These are phyloP conservation scores for Osmanthus fragrans DNA, from an alignment of 257 asterid genomes.

Conservation along the genomic window DNA sequence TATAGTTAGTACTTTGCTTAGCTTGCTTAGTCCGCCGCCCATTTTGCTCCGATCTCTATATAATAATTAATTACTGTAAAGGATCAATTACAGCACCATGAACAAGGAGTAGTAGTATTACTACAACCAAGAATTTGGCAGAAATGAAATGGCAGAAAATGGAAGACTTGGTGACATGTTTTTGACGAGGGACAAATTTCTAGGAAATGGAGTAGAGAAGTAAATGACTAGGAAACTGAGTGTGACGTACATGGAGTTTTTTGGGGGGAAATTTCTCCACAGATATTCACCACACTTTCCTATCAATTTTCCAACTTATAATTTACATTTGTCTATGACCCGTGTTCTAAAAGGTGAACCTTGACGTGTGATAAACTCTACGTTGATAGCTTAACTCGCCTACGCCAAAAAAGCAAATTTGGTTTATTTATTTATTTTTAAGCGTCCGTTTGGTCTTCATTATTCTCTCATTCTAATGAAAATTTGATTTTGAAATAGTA, in stretches of 20 bases:
- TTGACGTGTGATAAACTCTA: no score
- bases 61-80: not conserved
- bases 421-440: no score
- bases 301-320: not conserved
- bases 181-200: conserved; percentile 25
- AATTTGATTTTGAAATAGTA: no score
- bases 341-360: no score
- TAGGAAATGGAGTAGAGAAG: conserved; percentile 9
- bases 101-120: not conserved
- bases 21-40: conserved; percentile 43
- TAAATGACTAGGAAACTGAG: not conserved
- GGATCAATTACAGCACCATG: not conserved
- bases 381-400: no score
- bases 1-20: conserved; percentile 39
- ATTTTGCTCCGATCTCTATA: conserved; percentile 11
- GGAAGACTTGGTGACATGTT: not conserved
- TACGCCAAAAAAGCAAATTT: no score
- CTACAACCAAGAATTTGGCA: not conserved
- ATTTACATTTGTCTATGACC: no score
- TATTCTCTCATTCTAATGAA: no score
- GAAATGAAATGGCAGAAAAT: not conserved
- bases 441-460: no score
- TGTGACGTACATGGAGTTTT: not conserved
- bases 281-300: not conserved
- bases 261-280: not conserved